These are phyloP conservation scores for Monosporascus sp. DNA, from an alignment of 2,329 filamentous ascomycete genomes.

Conservation along the genomic window DNA sequence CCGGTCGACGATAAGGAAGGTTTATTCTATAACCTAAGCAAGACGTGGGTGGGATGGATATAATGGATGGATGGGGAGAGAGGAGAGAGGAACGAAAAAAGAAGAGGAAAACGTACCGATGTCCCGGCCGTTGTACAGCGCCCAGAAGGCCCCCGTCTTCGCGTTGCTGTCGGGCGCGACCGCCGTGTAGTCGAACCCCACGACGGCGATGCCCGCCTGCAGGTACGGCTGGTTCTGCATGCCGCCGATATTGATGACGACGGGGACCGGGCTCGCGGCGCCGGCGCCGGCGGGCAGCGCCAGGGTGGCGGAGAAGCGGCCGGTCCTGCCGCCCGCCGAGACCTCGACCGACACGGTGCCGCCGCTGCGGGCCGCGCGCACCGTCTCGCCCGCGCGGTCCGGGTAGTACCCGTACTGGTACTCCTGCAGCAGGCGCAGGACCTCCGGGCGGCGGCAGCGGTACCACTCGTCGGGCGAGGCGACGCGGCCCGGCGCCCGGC, in stretches of 20 bases:
- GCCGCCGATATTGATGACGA: constrained; percentile 46
- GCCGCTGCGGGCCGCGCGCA: constrained; percentile 41
- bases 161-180: constrained; percentile 45
- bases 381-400: constrained; percentile 41
- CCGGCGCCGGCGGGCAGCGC: constrained; percentile 34
- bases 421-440: constrained; percentile 43
- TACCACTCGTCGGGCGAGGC: constrained; percentile 43
- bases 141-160: constrained; percentile 46
- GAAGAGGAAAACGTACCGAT: constrained; percentile 32
- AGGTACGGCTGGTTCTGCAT: constrained; percentile 44
- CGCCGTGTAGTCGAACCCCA: constrained; percentile 43
- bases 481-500: constrained; percentile 37
- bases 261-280: constrained; percentile 31
- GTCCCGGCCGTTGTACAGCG: constrained; percentile 42
- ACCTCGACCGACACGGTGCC: constrained; percentile 38
- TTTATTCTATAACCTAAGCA: no score
- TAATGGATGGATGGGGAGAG: not conserved
- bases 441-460: constrained; percentile 44
- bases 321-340: constrained; percentile 37
- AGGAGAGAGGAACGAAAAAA: not conserved
- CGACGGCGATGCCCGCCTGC: constrained; percentile 42
- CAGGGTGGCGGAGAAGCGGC: constrained; percentile 38
- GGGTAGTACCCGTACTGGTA: constrained; percentile 50
- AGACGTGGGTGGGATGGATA: not conserved
- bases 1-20: no score